phyloP scores from a whole-genome alignment of 306 rosid genomes.

The Castanea crenata region DNA sequence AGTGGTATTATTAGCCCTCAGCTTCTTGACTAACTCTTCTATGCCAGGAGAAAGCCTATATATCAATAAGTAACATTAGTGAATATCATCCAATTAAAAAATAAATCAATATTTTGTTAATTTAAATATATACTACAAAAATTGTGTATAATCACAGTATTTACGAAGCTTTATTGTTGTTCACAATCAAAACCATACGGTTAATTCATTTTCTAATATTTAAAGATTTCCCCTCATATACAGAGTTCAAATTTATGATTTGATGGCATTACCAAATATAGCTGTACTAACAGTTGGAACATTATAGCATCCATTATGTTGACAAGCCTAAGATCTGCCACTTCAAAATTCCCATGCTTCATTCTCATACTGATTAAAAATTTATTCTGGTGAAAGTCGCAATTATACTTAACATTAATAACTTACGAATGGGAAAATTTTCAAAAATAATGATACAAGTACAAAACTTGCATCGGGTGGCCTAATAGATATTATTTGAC shows the following conservation, averaged over 20 bases:
- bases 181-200: neutral
- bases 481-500: neutral
- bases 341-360: neutral
- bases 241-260: neutral
- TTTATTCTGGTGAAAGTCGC: neutral
- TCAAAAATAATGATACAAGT: neutral
- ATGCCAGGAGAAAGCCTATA: conserved; percentile 93
- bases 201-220: neutral
- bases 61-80: conserved; percentile 13
- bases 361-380: neutral
- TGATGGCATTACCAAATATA: neutral
- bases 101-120: neutral
- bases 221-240: neutral
- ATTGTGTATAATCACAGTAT: neutral
- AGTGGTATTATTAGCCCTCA: conserved; percentile 50
- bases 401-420: neutral
- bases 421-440: neutral
- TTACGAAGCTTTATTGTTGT: neutral
- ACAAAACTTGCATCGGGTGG: neutral
- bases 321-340: neutral
- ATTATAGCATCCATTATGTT: neutral
- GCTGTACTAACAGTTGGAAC: neutral
- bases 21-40: conserved; percentile 63
- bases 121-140: neutral
- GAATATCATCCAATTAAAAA: neutral